Base-by-base conservation (phyloP, 108 stramenopile genomes). In the Ochromonas danica region DNA sequence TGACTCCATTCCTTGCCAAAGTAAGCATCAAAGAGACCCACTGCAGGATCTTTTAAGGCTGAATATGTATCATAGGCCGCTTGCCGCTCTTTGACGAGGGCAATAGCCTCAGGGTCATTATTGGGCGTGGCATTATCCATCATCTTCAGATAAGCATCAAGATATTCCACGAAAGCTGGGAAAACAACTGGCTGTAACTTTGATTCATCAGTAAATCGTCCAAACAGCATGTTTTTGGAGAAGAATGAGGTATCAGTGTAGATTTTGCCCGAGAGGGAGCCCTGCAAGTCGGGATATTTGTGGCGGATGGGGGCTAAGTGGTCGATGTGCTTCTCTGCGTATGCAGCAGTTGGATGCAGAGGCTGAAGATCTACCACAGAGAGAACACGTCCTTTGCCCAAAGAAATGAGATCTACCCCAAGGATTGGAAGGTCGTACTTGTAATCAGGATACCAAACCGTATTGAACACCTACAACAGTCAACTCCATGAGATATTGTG, bases 341-440 rank as follows among this genome's bases (percentile, higher is more conserved):
- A 82, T 3, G 31, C 43, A 30, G 93, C 94, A 39, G 93, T 81
- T 43, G 90, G 82, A 77, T 93, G 91, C 30, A 97, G 67, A 0
- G 96, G 96, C 85, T 97, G 96, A 83, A 95, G 93, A 82, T 97
- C 96, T 62, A 94, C 89, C 57, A 95, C 94, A 6, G 92, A 91
- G 14, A 97, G 88, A 78, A 92, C 91, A 84, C 93, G 95, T 31
- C 92, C 91, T 3, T 93, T 86, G 71, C 93, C 93, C 80, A 97
- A 95, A 33, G 91, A 85, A 40, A 97, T 71, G 33, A 97, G 81
- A 75, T 97, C 96, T 71, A 95, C 88, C 2, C 96, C 96, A 22
- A 97, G 79, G n/a, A 97, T 85, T 0, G 96, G 96, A 36, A 93
- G 86, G 80, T 97, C 94, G 80, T 92, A 93, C 70, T 92, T 85